These are phyloP conservation scores for Chaetomium globosum DNA, from an alignment of 2,329 filamentous ascomycete genomes.

Conservation along the genomic window DNA sequence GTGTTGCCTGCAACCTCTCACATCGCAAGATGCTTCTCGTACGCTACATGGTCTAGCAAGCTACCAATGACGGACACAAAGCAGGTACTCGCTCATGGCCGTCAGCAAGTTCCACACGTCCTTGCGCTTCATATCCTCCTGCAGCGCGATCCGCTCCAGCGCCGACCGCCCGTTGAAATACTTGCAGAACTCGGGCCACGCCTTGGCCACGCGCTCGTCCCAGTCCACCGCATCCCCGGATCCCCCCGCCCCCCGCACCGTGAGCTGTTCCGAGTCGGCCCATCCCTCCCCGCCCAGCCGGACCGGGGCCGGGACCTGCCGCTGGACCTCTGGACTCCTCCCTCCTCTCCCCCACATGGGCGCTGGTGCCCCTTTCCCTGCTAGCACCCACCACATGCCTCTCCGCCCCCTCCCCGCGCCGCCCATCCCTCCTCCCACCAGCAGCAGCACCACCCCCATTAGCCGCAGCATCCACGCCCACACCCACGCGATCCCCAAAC, in stretches of 20 bases:
- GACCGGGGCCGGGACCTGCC: neutral
- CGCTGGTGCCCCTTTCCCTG: neutral
- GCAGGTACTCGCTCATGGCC: constrained; percentile 67
- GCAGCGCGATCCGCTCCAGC: constrained; percentile 82
- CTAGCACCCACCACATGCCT: constrained; percentile 1
- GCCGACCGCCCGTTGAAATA: constrained; percentile 87
- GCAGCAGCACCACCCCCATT: neutral
- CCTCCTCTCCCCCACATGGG: neutral
- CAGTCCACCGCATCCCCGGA: constrained; percentile 33
- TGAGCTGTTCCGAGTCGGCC: neutral
- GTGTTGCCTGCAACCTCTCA: neutral
- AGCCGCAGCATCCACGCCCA: neutral
- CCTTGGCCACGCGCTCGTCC: constrained; percentile 61
- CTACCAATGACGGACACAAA: constrained; percentile 72
- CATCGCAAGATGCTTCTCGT: neutral
- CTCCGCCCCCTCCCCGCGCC: neutral
- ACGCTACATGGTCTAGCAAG: neutral
- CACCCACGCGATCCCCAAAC: constrained; percentile 41
- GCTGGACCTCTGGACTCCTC: neutral
- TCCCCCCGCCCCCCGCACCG: neutral
- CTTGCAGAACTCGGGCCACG: constrained; percentile 74
- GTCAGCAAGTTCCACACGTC: constrained; percentile 70
- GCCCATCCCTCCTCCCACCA: neutral
- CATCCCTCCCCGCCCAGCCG: neutral
- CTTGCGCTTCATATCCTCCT: constrained; percentile 84